Conservation (phyloP, 257 asterid genomes). For the Solanum appendiculatum region DNA sequence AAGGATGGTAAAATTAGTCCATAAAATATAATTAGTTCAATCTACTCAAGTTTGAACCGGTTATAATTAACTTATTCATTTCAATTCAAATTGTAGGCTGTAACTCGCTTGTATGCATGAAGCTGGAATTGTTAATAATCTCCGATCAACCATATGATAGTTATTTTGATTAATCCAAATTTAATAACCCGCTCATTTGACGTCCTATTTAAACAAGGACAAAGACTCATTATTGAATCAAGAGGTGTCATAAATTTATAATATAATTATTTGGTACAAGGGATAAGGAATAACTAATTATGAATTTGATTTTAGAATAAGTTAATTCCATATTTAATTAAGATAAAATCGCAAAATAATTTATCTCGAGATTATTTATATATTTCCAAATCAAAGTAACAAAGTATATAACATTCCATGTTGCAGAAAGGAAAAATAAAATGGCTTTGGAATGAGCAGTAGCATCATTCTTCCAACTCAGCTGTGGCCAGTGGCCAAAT, state of each 20-base stretch:
- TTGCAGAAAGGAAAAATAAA: background rate
- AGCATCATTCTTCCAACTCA: background rate
- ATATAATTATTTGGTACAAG: no score
- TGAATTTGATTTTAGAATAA: fast-evolving
- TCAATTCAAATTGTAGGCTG: background rate
- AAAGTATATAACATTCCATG: background rate
- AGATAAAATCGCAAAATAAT: no score
- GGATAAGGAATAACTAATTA: fast-evolving
- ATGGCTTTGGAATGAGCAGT: background rate
- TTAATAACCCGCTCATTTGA: background rate
- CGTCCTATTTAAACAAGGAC: background rate
- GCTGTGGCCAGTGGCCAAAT: background rate
- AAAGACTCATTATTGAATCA: background rate
- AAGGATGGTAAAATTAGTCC: background rate
- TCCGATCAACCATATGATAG: fast-evolving
- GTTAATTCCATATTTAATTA: no score
- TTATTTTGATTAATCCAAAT: background rate
- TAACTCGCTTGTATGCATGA: background rate
- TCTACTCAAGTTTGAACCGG: background rate
- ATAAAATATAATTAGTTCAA: background rate
- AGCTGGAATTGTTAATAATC: background rate
- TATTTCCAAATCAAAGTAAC: no score
- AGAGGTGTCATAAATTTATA: no score
- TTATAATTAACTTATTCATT: background rate
- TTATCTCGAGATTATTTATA: no score